Evolutionary conservation across 345 rosid genomes (phyloP), one percentile per base, ranked within the genome.

Genomic region (Populus tremula): DNA sequence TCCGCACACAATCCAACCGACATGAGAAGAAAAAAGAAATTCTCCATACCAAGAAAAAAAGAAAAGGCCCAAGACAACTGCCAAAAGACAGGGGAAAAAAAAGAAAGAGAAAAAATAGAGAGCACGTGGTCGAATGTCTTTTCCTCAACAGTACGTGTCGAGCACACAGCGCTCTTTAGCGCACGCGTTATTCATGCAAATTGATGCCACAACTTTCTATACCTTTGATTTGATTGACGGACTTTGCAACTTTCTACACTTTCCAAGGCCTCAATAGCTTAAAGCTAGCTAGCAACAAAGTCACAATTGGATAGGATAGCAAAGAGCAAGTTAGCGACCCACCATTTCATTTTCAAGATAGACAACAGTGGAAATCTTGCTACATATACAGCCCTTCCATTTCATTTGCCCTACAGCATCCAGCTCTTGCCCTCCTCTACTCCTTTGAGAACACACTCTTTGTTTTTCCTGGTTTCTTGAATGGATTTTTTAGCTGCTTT

Each of bases 401-500:
- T 13, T 47, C 50, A 4, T 47, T 11, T 12, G 17, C 18, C 50
- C 18, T 47, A 12, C 50, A 47, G 18, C 50, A 13, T 3, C 1
- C 50, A 47, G 18, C 50, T 12, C 50, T 47, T 47, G 17, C 50
- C 36, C 62, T 59, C 67, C 29, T 16, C 2, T 11, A 7, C 49
- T 33, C 47, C 45, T 20, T 2, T 36, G 7, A 43, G 31, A 11
- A 20, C 45, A 18, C 43, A 9, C 23, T 65, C 45, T 50, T 20
- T 6, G 20, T 21, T 45, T 20, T 31, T 49, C 29, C 45, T 35
- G n/a, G 12, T 43, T 31, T 49, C 41, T 70, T 35, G n/a, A n/a
- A 79, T 79, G 81, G 81, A 79, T 45, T 70, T 35, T 20, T 62
- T 17, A 36, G 72, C 77, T 10, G 67, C 39, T 38, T 29, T 43